Base-by-base conservation (phyloP, 495 filamentous ascomycete genomes). In the Delitschia confertaspora region DNA sequence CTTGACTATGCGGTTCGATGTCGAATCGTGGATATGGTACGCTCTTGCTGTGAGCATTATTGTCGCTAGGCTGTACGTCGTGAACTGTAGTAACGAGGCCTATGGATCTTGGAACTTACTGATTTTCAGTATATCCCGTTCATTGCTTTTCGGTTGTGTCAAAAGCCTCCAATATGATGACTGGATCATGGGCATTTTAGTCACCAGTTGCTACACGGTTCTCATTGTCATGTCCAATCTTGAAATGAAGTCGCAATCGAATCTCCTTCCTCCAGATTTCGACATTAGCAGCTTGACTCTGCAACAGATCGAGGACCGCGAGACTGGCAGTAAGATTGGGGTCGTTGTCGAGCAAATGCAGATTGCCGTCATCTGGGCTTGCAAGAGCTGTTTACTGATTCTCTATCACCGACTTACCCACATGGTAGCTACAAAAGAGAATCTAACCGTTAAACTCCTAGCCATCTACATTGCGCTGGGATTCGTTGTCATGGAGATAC, bases 401-500 rank as follows among this genome's bases (percentile, higher is more conserved):
- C 54, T 78, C 36, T 79, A 77, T 40, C 61, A 68, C 38, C 68
- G 68, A 26, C 61, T 79, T 26, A 75, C 72, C 67, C 31, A 32
- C 21, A 63, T 61, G 19, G 49, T 57, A 13, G 56, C 63, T 6
- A 42, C 66, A 13, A 61, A 56, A 25, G 67, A 74, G 51, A 71
- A 74, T 40, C 34, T 69, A 23, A 48, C 62, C 4, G 71, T 82
- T 45, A 77, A 75, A 47, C 52, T 72, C 4, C 65, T 81, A 4
- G 63, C 62, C 2, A 67, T 51, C 0, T 82, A 80, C 45, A 66
- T 76, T 7, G 68, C 62, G 0, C 22, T 76, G 3, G 70, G 68
- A 9, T 80, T 78, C 42, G 55, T 78, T 23, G 55, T 79, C 4
- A 78, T 80, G 61, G 71, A 79, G 59, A 60, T 77, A 22, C 64